Percentiles rank a stretch among this genome's conserved stretches.
Conservation (phyloP, 129 eudicot genomes). For the Pseudognaphalium luteoalbum region DNA sequence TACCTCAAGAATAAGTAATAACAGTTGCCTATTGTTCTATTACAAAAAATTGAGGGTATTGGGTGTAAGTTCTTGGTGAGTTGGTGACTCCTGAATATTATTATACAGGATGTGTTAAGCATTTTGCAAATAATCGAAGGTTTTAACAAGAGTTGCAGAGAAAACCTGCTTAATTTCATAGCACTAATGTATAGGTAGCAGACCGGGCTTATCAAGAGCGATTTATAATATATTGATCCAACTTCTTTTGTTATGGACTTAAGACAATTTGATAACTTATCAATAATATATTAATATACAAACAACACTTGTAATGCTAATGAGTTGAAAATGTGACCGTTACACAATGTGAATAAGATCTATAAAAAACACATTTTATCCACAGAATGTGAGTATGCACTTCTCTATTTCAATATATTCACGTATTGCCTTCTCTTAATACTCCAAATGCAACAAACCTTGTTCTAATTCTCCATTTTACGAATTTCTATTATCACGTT, state of each 20-base stretch:
- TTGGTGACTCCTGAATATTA: not conserved
- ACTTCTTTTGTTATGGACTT: not conserved
- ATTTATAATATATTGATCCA: not conserved
- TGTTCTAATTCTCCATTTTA: not conserved
- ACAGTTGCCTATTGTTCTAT: not conserved
- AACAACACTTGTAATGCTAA: not conserved
- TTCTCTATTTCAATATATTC: not conserved
- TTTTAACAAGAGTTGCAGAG: not conserved
- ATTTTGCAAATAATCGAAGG: not conserved
- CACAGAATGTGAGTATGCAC: not conserved
- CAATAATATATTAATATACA: not conserved
- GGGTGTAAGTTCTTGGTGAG: not conserved
- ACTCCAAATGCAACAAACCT: not conserved
- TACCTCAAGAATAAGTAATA: constrained; percentile 2
- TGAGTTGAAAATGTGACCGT: not conserved
- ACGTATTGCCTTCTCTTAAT: not conserved
- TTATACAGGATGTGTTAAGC: not conserved
- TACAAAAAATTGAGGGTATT: not conserved
- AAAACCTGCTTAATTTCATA: not conserved
- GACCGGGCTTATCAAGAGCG: not conserved
- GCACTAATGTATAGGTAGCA: too few relatives aligned
- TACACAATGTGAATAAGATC: not conserved
- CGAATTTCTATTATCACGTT: not conserved
- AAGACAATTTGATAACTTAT: not conserved
- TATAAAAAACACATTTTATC: not conserved